Evolutionary conservation across 345 rosid species (phyloP), one percentile per base, ranked within the genome.

Genomic region (Rhizophora mangle): DNA sequence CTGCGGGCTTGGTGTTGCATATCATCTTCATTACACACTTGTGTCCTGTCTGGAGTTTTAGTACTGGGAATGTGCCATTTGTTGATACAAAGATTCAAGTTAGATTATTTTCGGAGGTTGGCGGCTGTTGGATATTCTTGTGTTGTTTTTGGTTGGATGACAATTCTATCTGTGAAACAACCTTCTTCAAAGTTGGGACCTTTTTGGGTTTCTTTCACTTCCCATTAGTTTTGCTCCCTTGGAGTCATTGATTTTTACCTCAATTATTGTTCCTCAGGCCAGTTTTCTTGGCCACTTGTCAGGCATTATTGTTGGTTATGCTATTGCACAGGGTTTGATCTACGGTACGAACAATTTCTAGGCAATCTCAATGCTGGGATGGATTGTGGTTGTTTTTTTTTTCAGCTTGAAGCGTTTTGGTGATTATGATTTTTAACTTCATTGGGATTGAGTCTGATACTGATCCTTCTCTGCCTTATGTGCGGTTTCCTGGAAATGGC

Each of bases 91-190:
- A 82, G 83, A 55, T 92, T 95, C 72, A 92, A 92, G 82, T 20
- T 95, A 8, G 96, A 90, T 36, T 90, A 92, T 85, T 95, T 95
- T 61, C 73, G 88, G 63, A 87, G 99, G 67, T 96, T 95, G 72
- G 90, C 96, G 0, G 97, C 98, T 69, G 99, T 95, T 66, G 99
- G 99, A 2, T 95, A 95, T 79, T 95, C 99, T 67, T 91, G 99
- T 64, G 99, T 95, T 76, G 99, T 92, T 20, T 95, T 95, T 63
- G 99, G 97, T 62, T 95, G 97, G 99, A 95, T 95, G 97, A 95
- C 97, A 0, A 92, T 95, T 74, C 89, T 95, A 39, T 90, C 99
- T 5, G 84, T 86, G 63, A 95, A 95, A 82, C 99, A 92, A 69
- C 97, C 99, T 26, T 90, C 99, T 22, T 90, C 91, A 0, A 95